Evolutionary conservation across 805 yeast species (phyloP).

Genomic region (Starmerella bacillaris): DNA sequence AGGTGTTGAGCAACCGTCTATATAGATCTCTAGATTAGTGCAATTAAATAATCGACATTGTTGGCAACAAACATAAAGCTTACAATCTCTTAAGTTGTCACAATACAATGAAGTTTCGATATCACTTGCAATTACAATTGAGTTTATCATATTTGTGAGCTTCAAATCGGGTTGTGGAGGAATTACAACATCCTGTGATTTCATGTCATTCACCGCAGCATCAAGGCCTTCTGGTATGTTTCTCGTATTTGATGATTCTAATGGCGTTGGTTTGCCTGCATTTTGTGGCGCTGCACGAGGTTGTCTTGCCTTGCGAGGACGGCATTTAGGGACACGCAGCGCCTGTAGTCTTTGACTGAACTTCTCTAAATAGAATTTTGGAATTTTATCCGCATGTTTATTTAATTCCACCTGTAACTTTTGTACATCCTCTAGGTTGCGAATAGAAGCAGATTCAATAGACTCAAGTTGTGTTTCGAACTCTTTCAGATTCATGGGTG

Average conservation of each 20-base stretch:
- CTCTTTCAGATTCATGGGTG: too few relatives aligned
- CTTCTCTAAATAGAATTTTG: background rate
- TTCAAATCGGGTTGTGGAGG: constrained; percentile 1
- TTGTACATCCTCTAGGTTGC: too few relatives aligned
- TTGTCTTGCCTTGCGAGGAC: background rate
- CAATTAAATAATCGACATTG: constrained; percentile 20
- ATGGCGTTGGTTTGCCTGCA: too few relatives aligned
- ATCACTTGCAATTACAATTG: constrained; percentile 10
- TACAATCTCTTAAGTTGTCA: constrained; percentile 10
- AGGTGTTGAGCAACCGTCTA: constrained; percentile 19
- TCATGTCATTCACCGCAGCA: too few relatives aligned
- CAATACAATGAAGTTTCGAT: constrained; percentile 17
- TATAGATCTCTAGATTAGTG: constrained; percentile 7
- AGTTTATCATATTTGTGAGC: constrained; percentile 10
- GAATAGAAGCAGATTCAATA: too few relatives aligned
- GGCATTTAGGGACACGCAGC: background rate
- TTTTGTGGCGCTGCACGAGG: background rate
- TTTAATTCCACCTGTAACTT: background rate
- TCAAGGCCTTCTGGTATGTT: too few relatives aligned
- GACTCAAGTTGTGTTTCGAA: too few relatives aligned
- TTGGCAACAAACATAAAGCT: constrained; percentile 14
- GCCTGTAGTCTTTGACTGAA: background rate
- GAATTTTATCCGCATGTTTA: background rate
- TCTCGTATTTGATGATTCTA: too few relatives aligned
- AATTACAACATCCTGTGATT: too few relatives aligned